Conservation (phyloP, 306 rosid genomes). For the Luffa acutangula region DNA sequence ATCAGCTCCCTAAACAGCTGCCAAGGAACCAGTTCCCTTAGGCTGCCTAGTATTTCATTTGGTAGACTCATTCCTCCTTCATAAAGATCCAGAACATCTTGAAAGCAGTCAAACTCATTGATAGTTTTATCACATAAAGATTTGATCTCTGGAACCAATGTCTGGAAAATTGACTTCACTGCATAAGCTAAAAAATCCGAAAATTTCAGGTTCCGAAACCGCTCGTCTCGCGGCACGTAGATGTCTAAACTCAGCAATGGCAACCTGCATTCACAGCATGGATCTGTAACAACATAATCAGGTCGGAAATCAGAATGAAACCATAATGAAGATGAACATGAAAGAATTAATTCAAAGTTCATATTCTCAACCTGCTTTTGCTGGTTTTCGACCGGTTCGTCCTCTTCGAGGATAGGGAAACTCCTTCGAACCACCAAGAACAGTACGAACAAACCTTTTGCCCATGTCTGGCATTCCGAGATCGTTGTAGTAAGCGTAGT, state of each 20-base stretch:
- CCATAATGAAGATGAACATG: background rate
- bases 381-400: conserved; percentile 61
- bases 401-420: conserved; percentile 87
- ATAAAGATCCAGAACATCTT: conserved; percentile 54
- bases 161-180: conserved; percentile 58
- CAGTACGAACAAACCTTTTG: conserved; percentile 39
- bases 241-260: conserved; percentile 50
- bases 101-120: conserved; percentile 66
- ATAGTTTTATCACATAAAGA: conserved; percentile 68
- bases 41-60: conserved; percentile 24
- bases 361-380: conserved; percentile 32
- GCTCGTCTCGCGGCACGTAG: conserved; percentile 85
- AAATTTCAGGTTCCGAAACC: conserved; percentile 55
- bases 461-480: conserved; percentile 65
- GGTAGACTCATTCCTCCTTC: conserved; percentile 54
- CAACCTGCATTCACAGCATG: conserved; percentile 58
- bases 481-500: conserved; percentile 82
- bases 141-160: conserved; percentile 53
- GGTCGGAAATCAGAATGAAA: background rate
- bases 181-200: conserved; percentile 75
- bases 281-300: conserved; percentile 38
- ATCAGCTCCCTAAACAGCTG: conserved; percentile 61
- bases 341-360: background rate
- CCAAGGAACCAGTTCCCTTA: conserved; percentile 58
- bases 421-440: conserved; percentile 54